A percentile compares a stretch with the other conserved stretches of the same genome.
phyloP scores from a whole-genome alignment of 2,329 filamentous ascomycete genomes.

The Tolypocladium ovalisporum region DNA sequence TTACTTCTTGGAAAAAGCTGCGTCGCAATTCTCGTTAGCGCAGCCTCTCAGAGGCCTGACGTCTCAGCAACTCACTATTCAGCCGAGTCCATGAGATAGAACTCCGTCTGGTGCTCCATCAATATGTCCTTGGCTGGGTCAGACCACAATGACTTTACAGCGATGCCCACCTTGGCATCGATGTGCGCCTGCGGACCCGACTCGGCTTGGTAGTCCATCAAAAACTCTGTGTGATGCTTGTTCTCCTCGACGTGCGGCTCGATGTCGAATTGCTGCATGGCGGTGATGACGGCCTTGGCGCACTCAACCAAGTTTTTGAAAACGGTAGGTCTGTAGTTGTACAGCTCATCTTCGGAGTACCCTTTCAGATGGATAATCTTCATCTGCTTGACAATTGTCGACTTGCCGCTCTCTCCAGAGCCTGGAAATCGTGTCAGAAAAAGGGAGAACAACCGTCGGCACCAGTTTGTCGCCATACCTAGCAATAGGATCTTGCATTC shows the following conservation, averaged over 20 bases:
- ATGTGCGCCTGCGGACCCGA: conserved; percentile 80
- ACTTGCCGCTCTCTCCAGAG: conserved; percentile 97
- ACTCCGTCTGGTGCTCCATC: conserved; percentile 92
- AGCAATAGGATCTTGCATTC: conserved; percentile 98
- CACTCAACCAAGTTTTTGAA: conserved; percentile 98
- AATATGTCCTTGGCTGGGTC: conserved; percentile 74
- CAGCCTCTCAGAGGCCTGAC: background rate
- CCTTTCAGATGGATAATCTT: conserved; percentile 99
- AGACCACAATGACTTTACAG: conserved; percentile 80
- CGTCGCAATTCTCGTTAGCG: background rate
- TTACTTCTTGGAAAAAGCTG: conserved; percentile 93
- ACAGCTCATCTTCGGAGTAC: conserved; percentile 87
- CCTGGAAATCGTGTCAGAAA: conserved; percentile 41
- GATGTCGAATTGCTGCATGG: conserved; percentile 86
- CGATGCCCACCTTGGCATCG: conserved; percentile 68
- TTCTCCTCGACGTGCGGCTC: conserved; percentile 63
- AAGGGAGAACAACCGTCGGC: background rate
- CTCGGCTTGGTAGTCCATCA: conserved; percentile 82
- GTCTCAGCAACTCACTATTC: conserved; percentile 63
- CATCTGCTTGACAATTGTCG: conserved; percentile 99
- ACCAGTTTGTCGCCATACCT: conserved; percentile 42
- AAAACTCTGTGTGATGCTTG: conserved; percentile 63
- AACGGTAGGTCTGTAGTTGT: conserved; percentile 88
- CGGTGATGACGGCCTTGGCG: conserved; percentile 82
- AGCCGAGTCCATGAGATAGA: conserved; percentile 98